Conservation (phyloP, 441 rosid species). For the Francoa sonchifolia region DNA sequence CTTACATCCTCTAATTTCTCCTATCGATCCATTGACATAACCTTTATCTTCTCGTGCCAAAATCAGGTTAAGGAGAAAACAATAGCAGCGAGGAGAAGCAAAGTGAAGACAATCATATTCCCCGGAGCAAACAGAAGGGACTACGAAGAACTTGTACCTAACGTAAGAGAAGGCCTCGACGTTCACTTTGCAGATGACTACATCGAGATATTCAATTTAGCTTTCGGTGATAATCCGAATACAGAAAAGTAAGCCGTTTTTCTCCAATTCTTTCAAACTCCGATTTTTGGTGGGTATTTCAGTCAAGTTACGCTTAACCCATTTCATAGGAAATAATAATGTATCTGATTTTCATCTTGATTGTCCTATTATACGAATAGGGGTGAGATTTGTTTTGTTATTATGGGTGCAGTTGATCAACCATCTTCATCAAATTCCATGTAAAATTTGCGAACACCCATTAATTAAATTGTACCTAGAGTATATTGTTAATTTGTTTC, state of each 20-base stretch:
- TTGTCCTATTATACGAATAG: no score
- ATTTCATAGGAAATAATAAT: no score
- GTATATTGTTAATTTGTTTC: no score
- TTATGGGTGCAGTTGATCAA: no score
- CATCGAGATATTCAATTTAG: slow-evolving; percentile 42
- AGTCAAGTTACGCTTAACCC: no score
- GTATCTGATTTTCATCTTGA: no score
- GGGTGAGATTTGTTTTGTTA: no score
- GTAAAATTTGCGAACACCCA: no score
- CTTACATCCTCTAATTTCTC: neutral
- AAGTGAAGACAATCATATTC: slow-evolving; percentile 64
- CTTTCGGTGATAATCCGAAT: slow-evolving; percentile 28
- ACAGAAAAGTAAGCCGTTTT: slow-evolving; percentile 12
- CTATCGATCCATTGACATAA: neutral
- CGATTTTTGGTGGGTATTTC: slow-evolving; percentile 11
- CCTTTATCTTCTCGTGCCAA: neutral
- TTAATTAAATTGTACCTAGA: no score
- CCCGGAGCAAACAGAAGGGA: slow-evolving; percentile 73
- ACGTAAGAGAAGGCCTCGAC: slow-evolving; percentile 71
- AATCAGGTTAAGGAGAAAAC: slow-evolving; percentile 89
- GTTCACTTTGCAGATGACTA: slow-evolving; percentile 73
- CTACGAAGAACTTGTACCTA: slow-evolving; percentile 56
- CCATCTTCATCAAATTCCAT: no score
- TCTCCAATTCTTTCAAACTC: no score
- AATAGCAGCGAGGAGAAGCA: slow-evolving; percentile 85